phyloP scores from a whole-genome alignment of 306 rosid species.

The Corylus americana region DNA sequence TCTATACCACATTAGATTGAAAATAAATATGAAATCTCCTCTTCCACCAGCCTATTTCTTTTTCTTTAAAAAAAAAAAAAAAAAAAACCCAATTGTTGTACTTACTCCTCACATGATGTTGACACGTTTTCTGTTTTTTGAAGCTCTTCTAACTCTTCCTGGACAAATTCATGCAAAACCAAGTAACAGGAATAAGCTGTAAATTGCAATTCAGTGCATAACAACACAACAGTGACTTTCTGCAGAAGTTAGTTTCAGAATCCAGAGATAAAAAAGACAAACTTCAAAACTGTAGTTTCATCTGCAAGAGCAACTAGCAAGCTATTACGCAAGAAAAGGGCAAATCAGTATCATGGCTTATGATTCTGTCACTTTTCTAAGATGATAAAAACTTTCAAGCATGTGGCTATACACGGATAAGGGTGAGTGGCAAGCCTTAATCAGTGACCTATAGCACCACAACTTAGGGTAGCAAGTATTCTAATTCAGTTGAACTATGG shows the following conservation, averaged over 20 bases:
- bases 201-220: conserved; percentile 9
- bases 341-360: neutral
- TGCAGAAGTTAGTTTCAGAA: conserved; percentile 15
- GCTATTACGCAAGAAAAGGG: neutral
- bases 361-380: neutral
- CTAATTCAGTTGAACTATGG: neutral
- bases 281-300: neutral
- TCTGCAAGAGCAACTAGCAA: neutral
- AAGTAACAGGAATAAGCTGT: conserved; percentile 8
- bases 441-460: neutral
- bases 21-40: neutral
- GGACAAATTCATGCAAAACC: conserved; percentile 28
- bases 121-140: conserved; percentile 66
- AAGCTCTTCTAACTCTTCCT: conserved; percentile 78
- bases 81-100: conserved; percentile 12
- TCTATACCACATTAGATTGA: neutral
- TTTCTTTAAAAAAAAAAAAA: conserved; percentile 11
- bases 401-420: neutral
- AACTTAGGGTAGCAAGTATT: neutral
- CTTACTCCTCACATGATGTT: conserved; percentile 68
- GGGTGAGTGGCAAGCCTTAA: neutral
- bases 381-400: neutral
- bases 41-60: conserved; percentile 5
- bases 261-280: neutral
- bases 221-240: conserved; percentile 1